Evolutionary conservation across 169 alveolate species (phyloP).

Genomic region (Eimeria acervulina): DNA sequence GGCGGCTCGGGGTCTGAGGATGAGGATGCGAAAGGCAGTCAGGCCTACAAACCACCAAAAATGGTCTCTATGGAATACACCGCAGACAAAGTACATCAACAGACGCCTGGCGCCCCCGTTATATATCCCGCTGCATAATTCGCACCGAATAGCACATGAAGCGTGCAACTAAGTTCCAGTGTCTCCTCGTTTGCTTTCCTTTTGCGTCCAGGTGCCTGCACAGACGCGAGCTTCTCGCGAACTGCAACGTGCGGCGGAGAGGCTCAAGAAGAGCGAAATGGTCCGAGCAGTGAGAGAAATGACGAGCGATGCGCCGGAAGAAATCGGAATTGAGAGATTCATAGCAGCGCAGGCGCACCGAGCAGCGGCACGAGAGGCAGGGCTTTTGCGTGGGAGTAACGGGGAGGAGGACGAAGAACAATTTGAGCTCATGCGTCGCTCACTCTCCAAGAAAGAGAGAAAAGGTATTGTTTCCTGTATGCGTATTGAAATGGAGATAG

Average conservation of each 20-base stretch:
- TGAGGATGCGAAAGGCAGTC: conserved; percentile 6
- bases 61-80: conserved; percentile 74
- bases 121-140: not conserved
- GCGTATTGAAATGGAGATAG: not conserved
- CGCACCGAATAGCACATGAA: not conserved
- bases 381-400: not conserved
- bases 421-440: conserved; percentile 53
- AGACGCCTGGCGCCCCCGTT: not conserved
- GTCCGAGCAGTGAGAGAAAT: conserved; percentile 77
- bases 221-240: conserved; percentile 65
- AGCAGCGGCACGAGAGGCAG: conserved; percentile 39
- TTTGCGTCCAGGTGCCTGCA: conserved; percentile 46
- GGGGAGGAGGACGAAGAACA: conserved; percentile 61
- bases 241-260: conserved; percentile 80
- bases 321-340: conserved; percentile 74
- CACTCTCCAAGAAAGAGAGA: conserved; percentile 69
- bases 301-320: conserved; percentile 81
- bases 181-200: not conserved
- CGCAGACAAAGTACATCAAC: conserved; percentile 25
- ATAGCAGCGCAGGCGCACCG: conserved; percentile 53
- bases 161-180: not conserved
- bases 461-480: conserved; percentile 16
- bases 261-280: conserved; percentile 77
- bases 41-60: conserved; percentile 64
- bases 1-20: conserved; percentile 41